Evolutionary conservation across 805 yeast genomes (phyloP), one percentile per base, ranked within the genome.

Genomic region (Teunomyces funiuensis): DNA sequence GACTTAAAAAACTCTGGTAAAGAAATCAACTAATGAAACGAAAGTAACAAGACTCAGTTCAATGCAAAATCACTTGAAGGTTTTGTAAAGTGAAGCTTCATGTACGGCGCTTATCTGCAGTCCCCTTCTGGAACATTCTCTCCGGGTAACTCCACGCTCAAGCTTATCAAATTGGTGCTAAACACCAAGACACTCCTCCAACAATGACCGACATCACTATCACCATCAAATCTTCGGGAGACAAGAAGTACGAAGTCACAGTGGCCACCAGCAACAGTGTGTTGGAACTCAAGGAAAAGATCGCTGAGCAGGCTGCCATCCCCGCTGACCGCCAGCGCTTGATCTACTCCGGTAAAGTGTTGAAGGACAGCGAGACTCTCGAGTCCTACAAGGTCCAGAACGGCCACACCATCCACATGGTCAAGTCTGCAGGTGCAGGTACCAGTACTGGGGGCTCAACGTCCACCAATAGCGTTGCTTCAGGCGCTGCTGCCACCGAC

Each of bases 261-360:
- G 74, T 86, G 20, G 69, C 76, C 14, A 61, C 79, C 0, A 50
- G 74, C 11, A 60, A 73, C 33, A 80, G 90, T 2, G 80, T 91
- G 25, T 66, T 71, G 16, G 85, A 83, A 46, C 73, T 91, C 50
- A 91, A 91, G 64, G 74, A 73, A 27, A 70, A 70, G 50, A 72
- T 91, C 39, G 82, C 82, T 18, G 68, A 71, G 15, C 76, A 72
- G 44, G 65, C 89, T 5, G 83, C 79, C 16, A 72, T 89, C 33
- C 83, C 95, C 4, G 80, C 79, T 1, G 84, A 75, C n/a, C 78
- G 84, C 46, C 98, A 90, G 66, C 76, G 98, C 44, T 74, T 91
- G 58, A 90, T 91, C 57, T 91, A 86, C 68, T 86, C 97, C 2
- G 99, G 99, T 29, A 84, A 91, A 52, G 96, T 93, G 25, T 76